Evolutionary conservation across 441 rosid species (phyloP), one percentile per base, ranked within the genome.

Genomic region (Brassica balearica): DNA sequence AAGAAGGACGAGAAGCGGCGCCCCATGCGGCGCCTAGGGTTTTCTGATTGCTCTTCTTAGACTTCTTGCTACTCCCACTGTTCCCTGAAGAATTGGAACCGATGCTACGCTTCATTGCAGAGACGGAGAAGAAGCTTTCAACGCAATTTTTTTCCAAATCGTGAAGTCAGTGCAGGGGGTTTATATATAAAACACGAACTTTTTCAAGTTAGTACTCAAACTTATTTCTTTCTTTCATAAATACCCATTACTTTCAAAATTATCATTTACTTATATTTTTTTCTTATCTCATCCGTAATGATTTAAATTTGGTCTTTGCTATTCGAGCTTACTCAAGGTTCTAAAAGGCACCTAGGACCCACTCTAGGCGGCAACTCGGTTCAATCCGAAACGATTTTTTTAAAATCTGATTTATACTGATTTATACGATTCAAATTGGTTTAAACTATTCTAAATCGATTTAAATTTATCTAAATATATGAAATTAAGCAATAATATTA

Each of bases 21-120:
- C 99, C 95, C 99, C 99, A 95, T 65, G 92, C 96, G 86, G 81
- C 80, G 74, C 97, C 99, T 84, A 91, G 92, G 89, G 98, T 91
- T 87, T 91, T 90, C 87, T 90, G 98, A 80, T 88, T 88, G 68
- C 81, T 76, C 68, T 59, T 67, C 64, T 68, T 85, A 53, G 71
- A 79, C 88, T 74, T 86, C 66, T 86, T 90, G 53, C 65, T 79
- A 36, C 71, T 81, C 20, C 65, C 83, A 74, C 72, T 83, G 11
- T 55, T 79, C 17, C 82, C 87, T 46, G 92, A 81, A 23, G 88
- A 66, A 53, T 69, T 79, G 11, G 91, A 88, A 84, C 76, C 86
- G 53, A 82, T 63, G 85, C 92, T 88, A 64, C 97, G 80, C 83
- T 91, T 90, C 74, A 93, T 86, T 75, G 77, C 71, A 66, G 46